Base-by-base conservation (phyloP, 2,329 filamentous ascomycete species). In the Aurifilum marmelostoma region DNA sequence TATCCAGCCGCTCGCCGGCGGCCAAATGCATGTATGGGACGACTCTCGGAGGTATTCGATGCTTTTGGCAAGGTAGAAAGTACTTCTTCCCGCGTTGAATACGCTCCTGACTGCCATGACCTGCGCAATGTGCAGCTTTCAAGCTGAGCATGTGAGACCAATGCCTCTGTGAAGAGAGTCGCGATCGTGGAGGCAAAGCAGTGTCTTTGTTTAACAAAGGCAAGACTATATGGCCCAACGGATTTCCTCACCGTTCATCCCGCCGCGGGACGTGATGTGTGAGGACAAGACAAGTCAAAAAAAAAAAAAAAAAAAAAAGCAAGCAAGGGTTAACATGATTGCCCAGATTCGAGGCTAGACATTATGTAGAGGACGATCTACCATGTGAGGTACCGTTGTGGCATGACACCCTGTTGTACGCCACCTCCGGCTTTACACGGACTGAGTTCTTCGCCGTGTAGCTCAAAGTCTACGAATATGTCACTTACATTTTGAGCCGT, bases 1-100 rank as follows among this genome's bases (percentile, higher is more conserved):
- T n/a, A n/a, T n/a, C 83, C 12, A 93, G 83, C 70, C 83, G 84
- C 79, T 91, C 93, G 80, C 92, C 91, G 1, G 89, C n/a, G 81
- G 1, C 73, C 96, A 92, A 75, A 97, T 92, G 74, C 86, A 89
- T 0, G 90, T 91, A 82, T 96, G 92, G 60, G 96, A 82, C 59
- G 88, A 88, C 81, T 76, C 92, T n/a, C n/a, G 88, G 77, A 96
- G 94, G 80, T 91, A 29, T 18, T 16, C 14, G 50, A 54, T n/a
- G 50, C 7, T 14, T 54, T 27, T 54, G 24, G 50, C 52, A 29
- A 16, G 14, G 3, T 29, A 14, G 5, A 9, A 39, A 39, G 9
- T 21, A 34, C n/a, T 60, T 32, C 32, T 21, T 18, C 16, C 18
- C 32, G 24, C 21, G 16, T 32, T 12, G 32, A 39, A 24, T 0